Conservation (phyloP, 73 alveolate genomes). For the Paraurostyla sp. region DNA sequence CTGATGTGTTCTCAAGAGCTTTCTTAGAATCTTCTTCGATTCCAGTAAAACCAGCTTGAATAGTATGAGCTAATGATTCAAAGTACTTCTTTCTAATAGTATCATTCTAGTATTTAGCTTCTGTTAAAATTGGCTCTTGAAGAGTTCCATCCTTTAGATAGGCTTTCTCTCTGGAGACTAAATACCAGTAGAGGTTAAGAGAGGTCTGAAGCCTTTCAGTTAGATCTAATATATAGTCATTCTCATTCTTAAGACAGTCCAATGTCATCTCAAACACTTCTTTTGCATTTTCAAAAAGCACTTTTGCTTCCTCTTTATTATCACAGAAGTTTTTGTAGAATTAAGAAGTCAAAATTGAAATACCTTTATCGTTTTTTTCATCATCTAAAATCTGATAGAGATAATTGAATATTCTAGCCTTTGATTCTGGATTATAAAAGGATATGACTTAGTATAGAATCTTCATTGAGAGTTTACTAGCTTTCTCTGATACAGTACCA, state of each 20-base stretch:
- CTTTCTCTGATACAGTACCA: background rate
- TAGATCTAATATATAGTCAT: constrained; percentile 6
- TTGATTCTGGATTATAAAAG: background rate
- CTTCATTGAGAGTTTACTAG: background rate
- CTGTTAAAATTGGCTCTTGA: background rate
- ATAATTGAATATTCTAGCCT: background rate
- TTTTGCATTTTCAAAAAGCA: background rate
- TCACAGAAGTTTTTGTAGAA: constrained; percentile 16
- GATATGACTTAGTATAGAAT: background rate
- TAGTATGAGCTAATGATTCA: background rate
- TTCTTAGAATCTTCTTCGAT: background rate
- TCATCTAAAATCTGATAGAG: background rate
- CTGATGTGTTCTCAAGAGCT: background rate
- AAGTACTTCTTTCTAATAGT: constrained; percentile 15
- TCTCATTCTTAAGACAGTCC: constrained; percentile 31
- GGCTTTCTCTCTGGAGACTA: background rate
- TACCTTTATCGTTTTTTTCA: constrained; percentile 43
- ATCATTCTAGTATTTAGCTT: background rate
- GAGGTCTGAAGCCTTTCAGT: constrained; percentile 25
- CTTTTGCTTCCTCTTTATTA: too few species aligned
- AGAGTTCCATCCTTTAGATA: background rate
- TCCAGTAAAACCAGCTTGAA: constrained; percentile 21
- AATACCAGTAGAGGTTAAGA: constrained; percentile 6
- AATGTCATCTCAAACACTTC: constrained; percentile 30
- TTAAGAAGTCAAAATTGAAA: constrained; percentile 2